Evolutionary conservation across 768 basidiomycete genomes (phyloP).

Genomic region (Hirschioporus abietinus): DNA sequence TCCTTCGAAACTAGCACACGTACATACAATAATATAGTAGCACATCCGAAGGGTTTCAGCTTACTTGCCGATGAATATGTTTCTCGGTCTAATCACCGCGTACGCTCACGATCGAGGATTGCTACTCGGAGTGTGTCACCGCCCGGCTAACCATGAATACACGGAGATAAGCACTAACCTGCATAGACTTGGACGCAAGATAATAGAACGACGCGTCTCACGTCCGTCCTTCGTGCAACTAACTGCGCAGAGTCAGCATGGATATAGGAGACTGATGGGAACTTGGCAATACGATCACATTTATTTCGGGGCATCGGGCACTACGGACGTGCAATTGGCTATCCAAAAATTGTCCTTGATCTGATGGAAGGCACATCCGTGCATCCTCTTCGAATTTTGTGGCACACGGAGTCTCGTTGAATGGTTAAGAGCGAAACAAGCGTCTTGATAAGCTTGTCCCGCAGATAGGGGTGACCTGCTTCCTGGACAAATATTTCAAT

Average conservation of each 20-base stretch:
- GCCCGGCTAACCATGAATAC: neutral
- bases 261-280: neutral
- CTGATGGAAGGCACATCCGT: neutral
- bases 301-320: neutral
- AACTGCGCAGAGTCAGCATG: neutral
- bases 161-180: neutral
- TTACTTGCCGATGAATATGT: neutral
- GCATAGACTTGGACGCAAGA: too few species aligned
- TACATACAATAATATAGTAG: neutral
- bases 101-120: neutral
- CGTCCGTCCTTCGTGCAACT: neutral
- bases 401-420: neutral
- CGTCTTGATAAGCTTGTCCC: neutral
- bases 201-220: too few species aligned
- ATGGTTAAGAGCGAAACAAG: neutral
- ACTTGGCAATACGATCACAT: neutral
- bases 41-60: neutral
- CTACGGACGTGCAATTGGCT: neutral
- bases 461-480: neutral
- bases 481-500: neutral
- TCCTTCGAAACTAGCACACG: neutral
- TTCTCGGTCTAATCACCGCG: neutral
- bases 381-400: neutral
- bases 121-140: neutral
- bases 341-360: neutral